Base-by-base conservation (phyloP, 768 basidiomycete genomes). In the Mrakia frigida region DNA sequence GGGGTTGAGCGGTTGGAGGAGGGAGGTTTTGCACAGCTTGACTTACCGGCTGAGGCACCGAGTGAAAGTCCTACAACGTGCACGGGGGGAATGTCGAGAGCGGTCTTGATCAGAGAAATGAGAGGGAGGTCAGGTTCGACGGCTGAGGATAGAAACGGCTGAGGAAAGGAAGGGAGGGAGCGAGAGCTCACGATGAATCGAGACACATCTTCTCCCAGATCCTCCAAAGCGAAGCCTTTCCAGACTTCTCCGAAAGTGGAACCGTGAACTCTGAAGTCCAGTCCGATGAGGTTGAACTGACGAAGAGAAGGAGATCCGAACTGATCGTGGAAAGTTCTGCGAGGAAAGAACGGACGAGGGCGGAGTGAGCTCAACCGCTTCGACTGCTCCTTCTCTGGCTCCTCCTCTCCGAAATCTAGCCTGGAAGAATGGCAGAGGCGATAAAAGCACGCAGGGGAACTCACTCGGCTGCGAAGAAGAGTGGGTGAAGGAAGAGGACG, bases 191-290 rank as follows among this genome's bases (percentile, higher is more conserved):
- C 74, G 52, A 46, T 60, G 39, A 75, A 33, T 0, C 53, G 14
- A 2, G 59, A n/a, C 1, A 75, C 69, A 41, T 75, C 74, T 37
- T 60, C 68, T 1, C 53, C 69, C 9, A 67, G 33, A 14, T 50
- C 56, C 9, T 56, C 41, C 28, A 75, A 6, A 6, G 14, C 3
- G 21, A 56, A 53, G 31, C 70, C 70, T 4, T 53, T 23, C 70
- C 50, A 50, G 18, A 72, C 50, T 6, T 56, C 31, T 14, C 70
- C 70, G 0, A 23, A 18, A 13, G 68, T 75, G 9, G 35, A 14
- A 10, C 74, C 74, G 56, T 75, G 74, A 1, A 53, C 53, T 9
- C 74, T 50, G 31, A 61, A 35, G 31, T 75, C 74, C 39, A 75
- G 6, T 1, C 52, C 53, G 53, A 75, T 33, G 39, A 59, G 39